These are phyloP conservation scores for Posidonia australis DNA, from an alignment of 106 monocot genomes.

Conservation along the genomic window DNA sequence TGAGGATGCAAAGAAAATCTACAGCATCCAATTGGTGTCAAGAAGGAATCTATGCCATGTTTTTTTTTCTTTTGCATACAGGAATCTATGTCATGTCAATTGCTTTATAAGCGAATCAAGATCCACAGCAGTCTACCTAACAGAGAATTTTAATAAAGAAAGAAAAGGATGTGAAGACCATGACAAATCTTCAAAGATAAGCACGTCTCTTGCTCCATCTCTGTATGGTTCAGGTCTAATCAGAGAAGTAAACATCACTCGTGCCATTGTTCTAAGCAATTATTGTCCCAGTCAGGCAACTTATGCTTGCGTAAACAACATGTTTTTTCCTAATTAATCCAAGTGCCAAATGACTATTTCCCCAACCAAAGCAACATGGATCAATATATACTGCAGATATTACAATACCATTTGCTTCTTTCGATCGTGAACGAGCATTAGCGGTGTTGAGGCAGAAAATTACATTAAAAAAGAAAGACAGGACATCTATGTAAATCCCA, in stretches of 20 bases:
- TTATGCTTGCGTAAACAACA: slow-evolving; percentile 2
- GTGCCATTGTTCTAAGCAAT: background rate
- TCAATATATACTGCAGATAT: background rate
- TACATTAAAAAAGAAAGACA: too few species aligned
- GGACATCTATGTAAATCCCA: too few species aligned
- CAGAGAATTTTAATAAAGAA: background rate
- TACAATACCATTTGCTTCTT: background rate
- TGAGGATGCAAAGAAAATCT: too few species aligned
- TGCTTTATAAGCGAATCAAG: too few species aligned
- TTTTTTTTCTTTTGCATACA: too few species aligned
- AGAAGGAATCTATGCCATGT: too few species aligned
- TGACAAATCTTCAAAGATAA: background rate
- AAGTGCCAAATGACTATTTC: too few species aligned
- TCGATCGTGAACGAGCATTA: background rate
- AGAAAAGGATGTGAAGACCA: background rate
- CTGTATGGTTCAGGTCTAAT: background rate
- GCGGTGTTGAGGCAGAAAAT: background rate
- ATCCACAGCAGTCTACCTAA: background rate
- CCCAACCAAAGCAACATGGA: background rate
- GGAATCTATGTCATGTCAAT: too few species aligned
- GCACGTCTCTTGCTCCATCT: background rate
- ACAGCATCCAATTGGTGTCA: too few species aligned
- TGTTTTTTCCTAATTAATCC: background rate
- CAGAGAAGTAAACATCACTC: background rate
- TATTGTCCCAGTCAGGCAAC: background rate